phyloP scores from a whole-genome alignment of 495 filamentous ascomycete species.

The Articulospora tetracladia region DNA sequence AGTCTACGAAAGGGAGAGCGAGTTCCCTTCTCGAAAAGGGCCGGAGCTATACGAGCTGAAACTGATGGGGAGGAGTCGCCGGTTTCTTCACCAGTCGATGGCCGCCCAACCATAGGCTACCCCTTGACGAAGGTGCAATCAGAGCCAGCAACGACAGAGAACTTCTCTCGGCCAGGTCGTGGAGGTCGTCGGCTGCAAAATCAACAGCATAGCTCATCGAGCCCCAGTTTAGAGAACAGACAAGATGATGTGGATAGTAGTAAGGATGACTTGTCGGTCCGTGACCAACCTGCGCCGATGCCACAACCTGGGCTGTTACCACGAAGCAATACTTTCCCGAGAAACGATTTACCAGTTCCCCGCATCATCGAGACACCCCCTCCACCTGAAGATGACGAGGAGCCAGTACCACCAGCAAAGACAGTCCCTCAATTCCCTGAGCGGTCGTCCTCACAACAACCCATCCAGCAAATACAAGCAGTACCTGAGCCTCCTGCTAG shows the following conservation, averaged over 20 bases:
- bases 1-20: constrained; percentile 78
- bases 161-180: constrained; percentile 47
- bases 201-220: constrained; percentile 25
- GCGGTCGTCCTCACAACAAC: constrained; percentile 52
- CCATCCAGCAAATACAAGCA: constrained; percentile 19
- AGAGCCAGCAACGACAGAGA: constrained; percentile 61
- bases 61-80: constrained; percentile 52
- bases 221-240: background rate
- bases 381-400: constrained; percentile 36
- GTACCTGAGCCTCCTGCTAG: constrained; percentile 42
- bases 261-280: background rate
- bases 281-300: background rate
- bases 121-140: constrained; percentile 54
- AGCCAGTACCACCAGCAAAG: constrained; percentile 7
- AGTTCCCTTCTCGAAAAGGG: constrained; percentile 71
- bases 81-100: constrained; percentile 22
- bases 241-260: background rate
- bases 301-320: constrained; percentile 14
- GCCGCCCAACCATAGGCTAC: constrained; percentile 13
- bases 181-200: constrained; percentile 40
- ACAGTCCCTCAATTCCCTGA: constrained; percentile 36
- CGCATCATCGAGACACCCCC: constrained; percentile 68
- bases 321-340: constrained; percentile 21
- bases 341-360: constrained; percentile 45
- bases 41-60: constrained; percentile 48